Base-by-base conservation (phyloP, 2,329 filamentous ascomycete genomes). In the Graphilbum fragrans region DNA sequence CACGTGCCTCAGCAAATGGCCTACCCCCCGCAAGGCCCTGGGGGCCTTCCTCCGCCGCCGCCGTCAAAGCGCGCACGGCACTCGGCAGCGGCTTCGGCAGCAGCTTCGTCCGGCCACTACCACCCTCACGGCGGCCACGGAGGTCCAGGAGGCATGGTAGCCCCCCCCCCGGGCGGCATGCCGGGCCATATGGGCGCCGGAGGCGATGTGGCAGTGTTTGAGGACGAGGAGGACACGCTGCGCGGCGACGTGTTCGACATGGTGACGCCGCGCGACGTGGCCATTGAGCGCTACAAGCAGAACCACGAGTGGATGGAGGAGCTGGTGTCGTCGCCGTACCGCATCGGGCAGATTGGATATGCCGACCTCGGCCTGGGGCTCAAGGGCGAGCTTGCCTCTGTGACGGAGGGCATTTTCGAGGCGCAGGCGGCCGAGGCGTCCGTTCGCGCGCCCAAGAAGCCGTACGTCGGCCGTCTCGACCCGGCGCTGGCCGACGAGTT, bases 271-370 rank as follows among this genome's bases (percentile, higher is more conserved):
- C 76, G 88, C 35, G 92, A 98, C 48, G 82, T 98, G 46, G 94
- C 87, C 51, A 69, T 86, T 45, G 77, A 79, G 48, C 77, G 92
- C 42, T 98, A 95, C 59, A 82, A 82, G 57, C 87, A 95, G 56
- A 93, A 98, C 53, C 90, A 98, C 54, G 86, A 94, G 58, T 96
- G 90, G 92, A 94, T 98, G 86, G 92, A 96, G 55, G 90, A 98
- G 61, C 80, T 98, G 22, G 74, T 96, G 41, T 86, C 84, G 1
- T 96, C 90, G 1, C 86, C 88, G 0, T 95, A 94, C 56, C 72
- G 82, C 20, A 82, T 90, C 47, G 74, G 74, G 38, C 86, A 93
- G 56, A 94, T 98, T 44, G 77, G 81, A 9, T 87, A 90, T 1
- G 77, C 87, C 3, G 88, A 94, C 56, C 74, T 96, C 27, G 87